Evolutionary conservation across 1,139 yeast species (phyloP), one percentile per base, ranked within the genome.

Genomic region (Candida gigantensis): DNA sequence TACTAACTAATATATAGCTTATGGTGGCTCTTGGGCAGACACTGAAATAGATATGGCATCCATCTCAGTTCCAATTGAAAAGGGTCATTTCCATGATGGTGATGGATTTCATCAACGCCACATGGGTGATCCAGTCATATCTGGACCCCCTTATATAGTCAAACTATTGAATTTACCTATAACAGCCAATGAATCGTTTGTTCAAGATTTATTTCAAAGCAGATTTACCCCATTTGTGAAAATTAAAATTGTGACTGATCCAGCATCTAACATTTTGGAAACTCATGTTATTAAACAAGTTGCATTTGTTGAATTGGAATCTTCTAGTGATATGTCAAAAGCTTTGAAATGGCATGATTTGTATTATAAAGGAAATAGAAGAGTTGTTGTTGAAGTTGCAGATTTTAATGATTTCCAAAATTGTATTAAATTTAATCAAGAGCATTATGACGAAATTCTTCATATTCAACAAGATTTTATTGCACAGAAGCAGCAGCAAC

Each of bases 11-110:
- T 25, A 34, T 11, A 18, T 21, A 66, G 72, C 68, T 16, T 62
- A 60, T 46, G 81, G 79, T 39, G 82, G 84, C 39, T 77, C 84
- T 29, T 84, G 92, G 88, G 90, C 88, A 30, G 90, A 83, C 51
- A 83, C 79, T 42, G 89, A 82, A 46, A 74, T 84, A 39, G 89
- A 83, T 60, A 68, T 81, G 62, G 72, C 80, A 40, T 78, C 84
- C 29, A 78, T 80, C 40, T 72, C 78, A 24, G 81, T 79, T 24
- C 83, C 83, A n/a, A 67, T 70, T 27, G 66, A 62, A 37, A 57
- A 53, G 38, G 45, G 57, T 31, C 52, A 53, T 24, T 50, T 52
- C 29, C 48, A 47, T 11, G 34, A 42, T 21, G 41, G 46, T 32
- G 34, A 35, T 20, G 41, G 42, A 12, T 44, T 40, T 17, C 37